Evolutionary conservation across 768 basidiomycete genomes (phyloP).

Genomic region (Phallus indusiatus): DNA sequence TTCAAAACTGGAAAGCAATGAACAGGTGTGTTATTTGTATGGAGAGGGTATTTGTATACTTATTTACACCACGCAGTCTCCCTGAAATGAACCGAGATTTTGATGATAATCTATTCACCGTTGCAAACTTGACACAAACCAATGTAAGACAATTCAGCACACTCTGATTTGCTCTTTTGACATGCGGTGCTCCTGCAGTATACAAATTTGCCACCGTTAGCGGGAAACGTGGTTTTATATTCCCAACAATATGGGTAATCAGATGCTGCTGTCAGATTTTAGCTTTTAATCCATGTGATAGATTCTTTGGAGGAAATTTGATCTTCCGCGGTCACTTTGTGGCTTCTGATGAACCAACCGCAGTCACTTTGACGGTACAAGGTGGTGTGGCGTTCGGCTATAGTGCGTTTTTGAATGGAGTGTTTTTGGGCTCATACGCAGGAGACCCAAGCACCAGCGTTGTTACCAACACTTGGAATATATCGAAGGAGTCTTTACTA

Average conservation of each 20-base stretch:
- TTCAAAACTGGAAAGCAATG: constrained; percentile 37
- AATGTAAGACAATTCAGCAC: constrained; percentile 24
- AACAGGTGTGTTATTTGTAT: constrained; percentile 26
- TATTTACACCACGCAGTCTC: constrained; percentile 25
- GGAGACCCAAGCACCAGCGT: constrained; percentile 34
- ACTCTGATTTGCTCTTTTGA: not conserved
- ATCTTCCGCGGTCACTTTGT: constrained; percentile 43
- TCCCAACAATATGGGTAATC: constrained; percentile 42
- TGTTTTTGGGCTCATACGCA: constrained; percentile 40
- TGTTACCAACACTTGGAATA: constrained; percentile 33
- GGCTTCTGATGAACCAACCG: constrained; percentile 37
- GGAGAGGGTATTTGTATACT: not conserved
- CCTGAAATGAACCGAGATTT: constrained; percentile 39
- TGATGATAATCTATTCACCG: constrained; percentile 39
- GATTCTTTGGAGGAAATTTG: constrained; percentile 22
- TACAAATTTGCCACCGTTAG: constrained; percentile 37
- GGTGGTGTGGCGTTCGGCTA: constrained; percentile 42
- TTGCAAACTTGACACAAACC: constrained; percentile 34
- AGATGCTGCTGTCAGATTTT: not conserved
- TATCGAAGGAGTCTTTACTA: constrained; percentile 27
- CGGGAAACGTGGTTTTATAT: constrained; percentile 36
- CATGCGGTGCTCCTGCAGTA: constrained; percentile 23
- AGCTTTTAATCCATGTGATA: not conserved
- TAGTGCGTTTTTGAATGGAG: constrained; percentile 40
- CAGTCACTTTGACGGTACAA: constrained; percentile 29